Base-by-base conservation (phyloP, 2,329 filamentous ascomycete species). In the Arthrobotrys entomopaga region DNA sequence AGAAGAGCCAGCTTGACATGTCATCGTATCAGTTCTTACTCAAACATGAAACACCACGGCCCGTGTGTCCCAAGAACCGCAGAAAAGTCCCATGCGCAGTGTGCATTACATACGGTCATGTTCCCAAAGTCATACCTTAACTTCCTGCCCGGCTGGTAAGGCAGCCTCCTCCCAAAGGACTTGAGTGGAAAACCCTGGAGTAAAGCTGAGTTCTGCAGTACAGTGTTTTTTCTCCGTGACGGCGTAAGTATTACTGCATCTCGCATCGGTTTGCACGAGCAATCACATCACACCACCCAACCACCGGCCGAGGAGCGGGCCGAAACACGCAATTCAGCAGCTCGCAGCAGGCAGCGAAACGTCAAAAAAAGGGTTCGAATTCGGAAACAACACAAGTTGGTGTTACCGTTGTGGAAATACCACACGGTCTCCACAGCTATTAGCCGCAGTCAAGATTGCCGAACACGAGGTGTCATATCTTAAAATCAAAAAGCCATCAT, bases 401-500 rank as follows among this genome's bases (percentile, higher is more conserved):
- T 10, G 13, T n/a, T 58, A 22, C 19, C 19, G 63, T 46, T 48
- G 49, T 19, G 48, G n/a, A 69, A 69, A 69, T 69, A 69, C 65
- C 56, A 69, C 65, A 69, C 54, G 13, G 64, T 50, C 52, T 58
- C 13, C 16, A 26, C 40, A 43, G 11, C 40, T 16, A n/a, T n/a
- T n/a, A n/a, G n/a, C n/a, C n/a, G 40, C 40, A 43, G 40, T 40
- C 19, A 52, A 40, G 61, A 19, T 24, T 24, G 15, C 48, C 50
- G 26, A 54, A 54, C 43, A 59, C 50, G 64, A 59, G 54, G 42
- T 26, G 24, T 26, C 3, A 26, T 26, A 26, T 26, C n/a, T 26
- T 26, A 26, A 26, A 26, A 3, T 26, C 24, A 7, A 26, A 26
- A 26, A 7, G 24, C 7, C 7, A 26, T 26, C 24, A 43, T 43